phyloP scores from a whole-genome alignment of 495 filamentous ascomycete genomes.

The Neurospora sp. region DNA sequence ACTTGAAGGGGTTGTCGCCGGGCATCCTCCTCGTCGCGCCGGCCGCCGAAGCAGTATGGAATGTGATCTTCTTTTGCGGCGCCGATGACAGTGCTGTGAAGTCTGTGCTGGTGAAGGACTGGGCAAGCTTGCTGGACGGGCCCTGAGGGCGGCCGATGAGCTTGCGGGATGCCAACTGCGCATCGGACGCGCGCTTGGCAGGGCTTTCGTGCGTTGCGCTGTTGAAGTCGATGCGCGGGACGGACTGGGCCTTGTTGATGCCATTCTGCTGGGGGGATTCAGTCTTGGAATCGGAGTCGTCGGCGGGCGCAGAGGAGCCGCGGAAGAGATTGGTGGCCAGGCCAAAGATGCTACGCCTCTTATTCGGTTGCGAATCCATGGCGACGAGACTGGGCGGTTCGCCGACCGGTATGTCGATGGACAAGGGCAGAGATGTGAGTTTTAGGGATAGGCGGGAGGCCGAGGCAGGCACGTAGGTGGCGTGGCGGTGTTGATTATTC shows the following conservation, averaged over 20 bases:
- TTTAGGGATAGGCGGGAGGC: not conserved
- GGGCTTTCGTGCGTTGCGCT: slow-evolving; percentile 23
- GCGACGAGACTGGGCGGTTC: slow-evolving; percentile 1
- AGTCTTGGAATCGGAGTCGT: slow-evolving; percentile 4
- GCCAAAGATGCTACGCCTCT: slow-evolving; percentile 23
- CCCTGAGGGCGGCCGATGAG: slow-evolving; percentile 21
- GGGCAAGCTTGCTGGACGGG: slow-evolving; percentile 26
- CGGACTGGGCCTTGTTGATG: not conserved
- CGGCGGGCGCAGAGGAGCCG: slow-evolving; percentile 11
- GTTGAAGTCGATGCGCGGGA: slow-evolving; percentile 12
- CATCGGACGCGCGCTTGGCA: slow-evolving; percentile 26
- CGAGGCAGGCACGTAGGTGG: not conserved
- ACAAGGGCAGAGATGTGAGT: not conserved
- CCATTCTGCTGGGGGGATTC: slow-evolving; percentile 1
- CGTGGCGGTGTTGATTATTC: not conserved
- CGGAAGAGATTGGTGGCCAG: slow-evolving; percentile 15
- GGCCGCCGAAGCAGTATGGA: not conserved
- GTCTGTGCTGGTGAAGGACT: slow-evolving; percentile 20
- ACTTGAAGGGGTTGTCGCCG: slow-evolving; percentile 26
- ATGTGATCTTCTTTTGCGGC: not conserved
- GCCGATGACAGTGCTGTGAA: slow-evolving; percentile 12
- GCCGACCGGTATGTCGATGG: not conserved
- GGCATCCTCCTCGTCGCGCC: slow-evolving; percentile 17
- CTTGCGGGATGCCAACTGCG: slow-evolving; percentile 23
- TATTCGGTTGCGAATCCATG: slow-evolving; percentile 21